Base-by-base conservation (phyloP, 495 filamentous ascomycete species). In the Xylaria venustula region DNA sequence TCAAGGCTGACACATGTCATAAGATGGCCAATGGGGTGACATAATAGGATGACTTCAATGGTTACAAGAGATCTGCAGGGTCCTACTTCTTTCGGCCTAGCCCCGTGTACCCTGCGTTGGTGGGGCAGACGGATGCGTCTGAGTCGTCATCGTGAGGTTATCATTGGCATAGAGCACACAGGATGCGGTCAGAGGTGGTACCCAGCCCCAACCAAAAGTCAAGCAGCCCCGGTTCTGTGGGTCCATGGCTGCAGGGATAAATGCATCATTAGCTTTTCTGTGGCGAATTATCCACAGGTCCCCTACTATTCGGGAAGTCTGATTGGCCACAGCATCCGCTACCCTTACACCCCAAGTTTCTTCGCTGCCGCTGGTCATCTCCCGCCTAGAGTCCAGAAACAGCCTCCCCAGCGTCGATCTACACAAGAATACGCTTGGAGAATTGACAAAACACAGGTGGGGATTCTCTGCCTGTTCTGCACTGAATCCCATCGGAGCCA, bases 11-110 rank as follows among this genome's bases (percentile, higher is more conserved):
- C 58, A 45, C 36, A 45, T 25, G 42, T 42, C 48, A 19, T 19
- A 7, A 12, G 19, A 51, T 28, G 49, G 40, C 50, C 41, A 34
- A 54, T 61, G 48, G 48, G 58, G 40, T 54, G 58, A 54, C 58
- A 61, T 54, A 54, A 47, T 47, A 41, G 49, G 28, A 61, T 61
- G 58, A 61, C 58, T 48, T 61, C 58, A 61, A 37, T 19, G 7
- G 58, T 25, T 17, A 14, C 48, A n/a, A 20, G 22, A 5, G 58
- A 61, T 61, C 58, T 61, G 50, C 58, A 61, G 58, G 58, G 58
- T 42, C 49, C 50, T 54, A 7, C 50, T 49, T 11, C 0, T n/a
- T 54, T 5, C 3, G 23, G 26, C 37, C 48, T 52, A 53, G 48
- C 0, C n/a, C 12, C 20, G 1, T 42, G 51, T 7, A 28, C 36